Percentiles rank a stretch among this genome's conserved stretches.
Conservation (phyloP, 805 yeast genomes). For the Myxozyma nipponensis region DNA sequence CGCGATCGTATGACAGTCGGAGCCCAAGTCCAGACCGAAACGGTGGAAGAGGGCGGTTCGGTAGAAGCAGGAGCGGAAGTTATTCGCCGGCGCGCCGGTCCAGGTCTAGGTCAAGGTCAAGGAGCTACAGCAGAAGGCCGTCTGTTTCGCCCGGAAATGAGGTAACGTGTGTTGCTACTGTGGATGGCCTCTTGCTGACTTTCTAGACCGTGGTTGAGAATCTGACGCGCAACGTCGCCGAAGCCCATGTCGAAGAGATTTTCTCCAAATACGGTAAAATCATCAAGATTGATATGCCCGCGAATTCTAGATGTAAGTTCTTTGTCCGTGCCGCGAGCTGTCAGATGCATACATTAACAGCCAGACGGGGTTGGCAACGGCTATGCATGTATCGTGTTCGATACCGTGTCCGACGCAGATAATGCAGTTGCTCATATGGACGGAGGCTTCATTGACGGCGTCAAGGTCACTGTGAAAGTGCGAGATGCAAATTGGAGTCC, state of each 20-base stretch:
- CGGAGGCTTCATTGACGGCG: slow-evolving; percentile 25
- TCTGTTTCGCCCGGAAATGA: too few species aligned
- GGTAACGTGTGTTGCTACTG: background rate
- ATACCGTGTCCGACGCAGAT: slow-evolving; percentile 16
- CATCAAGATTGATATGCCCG: slow-evolving; percentile 10
- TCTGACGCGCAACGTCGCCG: slow-evolving; percentile 18
- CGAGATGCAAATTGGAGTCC: background rate
- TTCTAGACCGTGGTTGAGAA: slow-evolving; percentile 18
- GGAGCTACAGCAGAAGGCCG: background rate
- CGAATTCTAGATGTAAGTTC: slow-evolving; percentile 4
- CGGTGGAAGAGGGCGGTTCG: background rate
- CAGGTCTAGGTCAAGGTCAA: background rate
- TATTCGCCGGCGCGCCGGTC: background rate
- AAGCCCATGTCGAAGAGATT: slow-evolving; percentile 24
- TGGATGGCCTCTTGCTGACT: background rate
- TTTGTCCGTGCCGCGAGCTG: background rate
- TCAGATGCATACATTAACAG: background rate
- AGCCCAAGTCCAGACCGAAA: slow-evolving; percentile 9
- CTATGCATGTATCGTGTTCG: slow-evolving; percentile 15
- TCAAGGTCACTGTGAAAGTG: slow-evolving; percentile 9
- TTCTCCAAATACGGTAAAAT: slow-evolving; percentile 23
- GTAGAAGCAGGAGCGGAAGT: slow-evolving; percentile 1
- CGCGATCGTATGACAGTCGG: slow-evolving; percentile 11
- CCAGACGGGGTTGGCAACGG: slow-evolving; percentile 5
- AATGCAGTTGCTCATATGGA: slow-evolving; percentile 27